Evolutionary conservation across 176 grass and related monocot species (phyloP), one percentile per base, ranked within the genome.

Genomic region (Thalia dealbata): DNA sequence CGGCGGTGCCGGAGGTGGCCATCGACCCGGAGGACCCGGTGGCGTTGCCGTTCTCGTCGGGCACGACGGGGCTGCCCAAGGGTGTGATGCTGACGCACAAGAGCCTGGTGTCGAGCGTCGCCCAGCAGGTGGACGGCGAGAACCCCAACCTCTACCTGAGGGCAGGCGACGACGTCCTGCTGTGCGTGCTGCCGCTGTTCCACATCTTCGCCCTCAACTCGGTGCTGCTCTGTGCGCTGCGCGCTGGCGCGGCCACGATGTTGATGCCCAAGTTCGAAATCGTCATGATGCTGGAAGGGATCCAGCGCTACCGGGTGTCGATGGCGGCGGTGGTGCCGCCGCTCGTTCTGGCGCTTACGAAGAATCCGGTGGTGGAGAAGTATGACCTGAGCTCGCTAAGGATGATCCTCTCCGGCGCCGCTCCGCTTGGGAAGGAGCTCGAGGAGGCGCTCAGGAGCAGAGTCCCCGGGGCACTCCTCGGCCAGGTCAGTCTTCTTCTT

Each of bases 211-310:
- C 79, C 0, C 71, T 86, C 21, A 86, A 86, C 62, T 78, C 69
- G 9, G 79, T 86, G 10, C 28, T 86, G 59, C 70, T 86, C 0
- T 86, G 79, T 15, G 44, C 84, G 1, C 75, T 86, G 61, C 62
- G 84, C n/a, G 62, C 79, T 1, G 79, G 84, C 15, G 67, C 78
- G n/a, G 78, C 83, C 0, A 79, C 72, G 45, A 75, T 81, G 73
- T 71, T 81, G 18, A 86, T 81, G 83, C 74, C 78, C 59, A 86
- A 81, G 74, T 81, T 86, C 16, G 83, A 86, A 46, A 86, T 86
- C 60, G 58, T 32, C 6, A 14, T 42, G 35, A 86, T 86, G 78
- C 66, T 86, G 59, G 12, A 66, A 13, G 79, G 55, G 1, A 86
- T 86, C 5, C 52, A 78, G 61, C 72, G 48, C 74, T 68, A 86